phyloP scores from a whole-genome alignment of 176 grass and related monocot species.

The Secale cereale region DNA sequence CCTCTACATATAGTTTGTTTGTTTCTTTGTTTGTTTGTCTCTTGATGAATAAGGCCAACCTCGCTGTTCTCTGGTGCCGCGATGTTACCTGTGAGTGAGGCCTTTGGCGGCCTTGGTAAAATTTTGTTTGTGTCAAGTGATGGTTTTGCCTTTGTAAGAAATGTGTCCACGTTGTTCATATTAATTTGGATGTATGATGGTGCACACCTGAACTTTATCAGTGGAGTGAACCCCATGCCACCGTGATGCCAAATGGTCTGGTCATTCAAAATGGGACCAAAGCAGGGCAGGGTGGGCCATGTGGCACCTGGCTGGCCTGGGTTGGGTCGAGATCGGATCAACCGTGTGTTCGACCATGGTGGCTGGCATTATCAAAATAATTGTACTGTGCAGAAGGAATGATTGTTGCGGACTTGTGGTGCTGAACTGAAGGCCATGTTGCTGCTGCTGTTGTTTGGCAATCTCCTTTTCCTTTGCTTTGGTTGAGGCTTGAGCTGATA shows the following conservation, averaged over 20 bases:
- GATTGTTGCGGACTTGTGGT: background rate
- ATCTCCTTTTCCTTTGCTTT: background rate
- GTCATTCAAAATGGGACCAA: background rate
- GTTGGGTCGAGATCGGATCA: background rate
- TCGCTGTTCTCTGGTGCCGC: background rate
- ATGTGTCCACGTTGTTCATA: background rate
- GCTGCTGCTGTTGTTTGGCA: background rate
- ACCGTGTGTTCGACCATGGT: background rate
- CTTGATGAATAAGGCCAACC: conserved; percentile 39
- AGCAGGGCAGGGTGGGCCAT: background rate
- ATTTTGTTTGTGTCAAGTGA: background rate
- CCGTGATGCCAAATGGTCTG: background rate
- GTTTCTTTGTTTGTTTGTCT: conserved; percentile 8
- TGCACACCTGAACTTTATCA: background rate
- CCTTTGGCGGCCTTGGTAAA: background rate
- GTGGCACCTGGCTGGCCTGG: background rate
- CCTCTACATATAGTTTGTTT: conserved; percentile 6
- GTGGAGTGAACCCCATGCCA: background rate
- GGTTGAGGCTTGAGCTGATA: background rate
- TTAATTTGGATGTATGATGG: background rate
- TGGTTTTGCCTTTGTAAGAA: conserved; percentile 24
- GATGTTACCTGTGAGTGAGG: background rate
- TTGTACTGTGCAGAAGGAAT: background rate
- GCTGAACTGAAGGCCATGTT: background rate
- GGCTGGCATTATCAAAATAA: background rate